These are phyloP conservation scores for Cenococcum geophilum DNA, from an alignment of 495 filamentous ascomycete species.

Conservation along the genomic window DNA sequence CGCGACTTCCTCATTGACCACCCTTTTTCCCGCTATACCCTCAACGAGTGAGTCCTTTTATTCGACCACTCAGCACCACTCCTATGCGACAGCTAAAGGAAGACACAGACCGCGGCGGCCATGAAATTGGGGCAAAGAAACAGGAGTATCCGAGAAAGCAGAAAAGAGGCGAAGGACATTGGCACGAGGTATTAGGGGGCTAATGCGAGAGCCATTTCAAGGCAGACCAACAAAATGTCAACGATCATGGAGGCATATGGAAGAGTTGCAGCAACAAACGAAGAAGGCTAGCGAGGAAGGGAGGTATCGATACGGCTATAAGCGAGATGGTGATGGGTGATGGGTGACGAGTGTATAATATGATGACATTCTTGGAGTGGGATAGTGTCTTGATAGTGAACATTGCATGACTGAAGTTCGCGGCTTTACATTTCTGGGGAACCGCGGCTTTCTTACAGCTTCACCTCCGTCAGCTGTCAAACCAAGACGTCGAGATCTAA, in stretches of 20 bases:
- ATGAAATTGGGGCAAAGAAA: slow-evolving; percentile 33
- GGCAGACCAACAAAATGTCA: slow-evolving; percentile 33
- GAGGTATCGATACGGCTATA: not conserved
- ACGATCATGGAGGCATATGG: slow-evolving; percentile 34
- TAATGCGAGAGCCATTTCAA: slow-evolving; percentile 28
- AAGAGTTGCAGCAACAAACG: slow-evolving; percentile 36
- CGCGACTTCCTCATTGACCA: not conserved
- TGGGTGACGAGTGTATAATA: no score
- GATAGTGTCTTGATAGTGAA: no score
- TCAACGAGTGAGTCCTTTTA: not conserved
- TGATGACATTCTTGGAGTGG: no score
- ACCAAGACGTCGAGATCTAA: no score
- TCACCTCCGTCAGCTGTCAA: no score
- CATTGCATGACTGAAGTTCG: no score
- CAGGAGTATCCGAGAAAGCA: slow-evolving; percentile 37
- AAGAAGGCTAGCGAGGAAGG: slow-evolving; percentile 30
- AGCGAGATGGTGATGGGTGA: no score
- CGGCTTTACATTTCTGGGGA: no score
- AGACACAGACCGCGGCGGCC: slow-evolving; percentile 27
- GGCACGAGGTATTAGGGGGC: slow-evolving; percentile 35
- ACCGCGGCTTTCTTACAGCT: no score
- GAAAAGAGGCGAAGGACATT: slow-evolving; percentile 33
- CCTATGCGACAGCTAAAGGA: slow-evolving; percentile 26
- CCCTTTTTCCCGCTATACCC: not conserved
- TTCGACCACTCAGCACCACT: slow-evolving; percentile 7